These are phyloP conservation scores for Bimuria novae-zelandiae DNA, from an alignment of 2,329 filamentous ascomycete genomes.

Conservation along the genomic window DNA sequence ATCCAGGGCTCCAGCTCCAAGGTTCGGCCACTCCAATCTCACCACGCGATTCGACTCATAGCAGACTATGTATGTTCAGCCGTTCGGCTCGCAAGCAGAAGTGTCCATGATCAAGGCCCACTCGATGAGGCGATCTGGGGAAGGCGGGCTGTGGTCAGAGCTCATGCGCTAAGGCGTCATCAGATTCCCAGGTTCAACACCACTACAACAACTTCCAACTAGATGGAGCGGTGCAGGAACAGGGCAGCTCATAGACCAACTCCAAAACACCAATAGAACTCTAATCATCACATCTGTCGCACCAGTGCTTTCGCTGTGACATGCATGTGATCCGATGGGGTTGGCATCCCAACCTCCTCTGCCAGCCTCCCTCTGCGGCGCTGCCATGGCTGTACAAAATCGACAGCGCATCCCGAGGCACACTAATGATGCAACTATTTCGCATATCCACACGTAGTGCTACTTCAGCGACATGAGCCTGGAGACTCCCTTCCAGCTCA, in stretches of 20 bases:
- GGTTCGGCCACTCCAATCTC: too few species aligned
- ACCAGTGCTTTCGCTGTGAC: conserved; percentile 14
- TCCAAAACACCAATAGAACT: not conserved
- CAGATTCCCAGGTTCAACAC: not conserved
- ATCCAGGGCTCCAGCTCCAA: not conserved
- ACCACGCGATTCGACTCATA: too few species aligned
- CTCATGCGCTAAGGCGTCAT: not conserved
- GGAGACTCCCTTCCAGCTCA: conserved; percentile 45
- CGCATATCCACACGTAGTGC: conserved; percentile 36
- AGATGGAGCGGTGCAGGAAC: too few species aligned
- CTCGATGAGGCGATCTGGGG: not conserved
- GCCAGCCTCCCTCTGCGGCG: conserved; percentile 11
- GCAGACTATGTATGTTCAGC: too few species aligned
- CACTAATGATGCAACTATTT: conserved; percentile 21
- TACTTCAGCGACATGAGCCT: conserved; percentile 42
- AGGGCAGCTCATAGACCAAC: too few species aligned
- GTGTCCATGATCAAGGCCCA: too few species aligned
- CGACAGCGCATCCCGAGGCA: conserved; percentile 10
- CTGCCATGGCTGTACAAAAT: conserved; percentile 16
- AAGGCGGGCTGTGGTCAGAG: not conserved
- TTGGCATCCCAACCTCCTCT: conserved; percentile 15
- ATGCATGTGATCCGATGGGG: conserved; percentile 10
- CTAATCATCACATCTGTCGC: conserved; percentile 2
- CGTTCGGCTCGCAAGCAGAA: too few species aligned
- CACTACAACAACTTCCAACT: not conserved